A percentile compares a stretch with the other conserved stretches of the same genome.
phyloP scores from a whole-genome alignment of 345 rosid genomes.

The Mallotus nudiflorus region DNA sequence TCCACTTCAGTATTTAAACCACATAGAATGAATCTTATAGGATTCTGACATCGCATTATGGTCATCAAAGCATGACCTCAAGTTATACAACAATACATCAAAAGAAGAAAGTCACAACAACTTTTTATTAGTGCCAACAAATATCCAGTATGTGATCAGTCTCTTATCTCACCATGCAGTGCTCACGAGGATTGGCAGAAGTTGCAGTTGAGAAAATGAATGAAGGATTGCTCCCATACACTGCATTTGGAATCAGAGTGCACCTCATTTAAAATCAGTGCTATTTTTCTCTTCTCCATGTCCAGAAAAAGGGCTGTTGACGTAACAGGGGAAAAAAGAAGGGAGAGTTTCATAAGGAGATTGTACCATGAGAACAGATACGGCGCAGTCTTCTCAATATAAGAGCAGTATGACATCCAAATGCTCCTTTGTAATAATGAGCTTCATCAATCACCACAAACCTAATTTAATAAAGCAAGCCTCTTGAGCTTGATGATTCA shows the following conservation, averaged over 20 bases:
- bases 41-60: neutral
- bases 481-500: neutral
- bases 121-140: neutral
- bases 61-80: neutral
- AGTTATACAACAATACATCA: neutral
- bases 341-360: slow-evolving; percentile 11
- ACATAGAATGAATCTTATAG: neutral
- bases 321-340: neutral
- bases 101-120: neutral
- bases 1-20: slow-evolving; percentile 1
- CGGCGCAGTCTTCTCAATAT: slow-evolving; percentile 90
- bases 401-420: slow-evolving; percentile 95
- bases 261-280: neutral
- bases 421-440: slow-evolving; percentile 93
- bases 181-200: slow-evolving; percentile 90
- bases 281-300: neutral
- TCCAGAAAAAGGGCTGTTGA: slow-evolving; percentile 14
- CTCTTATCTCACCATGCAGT: slow-evolving; percentile 74
- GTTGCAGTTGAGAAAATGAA: slow-evolving; percentile 94
- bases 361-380: slow-evolving; percentile 79
- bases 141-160: slow-evolving; percentile 24
- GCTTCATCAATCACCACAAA: slow-evolving; percentile 93
- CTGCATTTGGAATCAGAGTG: slow-evolving; percentile 42
- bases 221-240: slow-evolving; percentile 73
- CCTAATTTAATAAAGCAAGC: slow-evolving; percentile 36